Base-by-base conservation (phyloP, 1,139 yeast genomes). In the Kodamaea alishanica region DNA sequence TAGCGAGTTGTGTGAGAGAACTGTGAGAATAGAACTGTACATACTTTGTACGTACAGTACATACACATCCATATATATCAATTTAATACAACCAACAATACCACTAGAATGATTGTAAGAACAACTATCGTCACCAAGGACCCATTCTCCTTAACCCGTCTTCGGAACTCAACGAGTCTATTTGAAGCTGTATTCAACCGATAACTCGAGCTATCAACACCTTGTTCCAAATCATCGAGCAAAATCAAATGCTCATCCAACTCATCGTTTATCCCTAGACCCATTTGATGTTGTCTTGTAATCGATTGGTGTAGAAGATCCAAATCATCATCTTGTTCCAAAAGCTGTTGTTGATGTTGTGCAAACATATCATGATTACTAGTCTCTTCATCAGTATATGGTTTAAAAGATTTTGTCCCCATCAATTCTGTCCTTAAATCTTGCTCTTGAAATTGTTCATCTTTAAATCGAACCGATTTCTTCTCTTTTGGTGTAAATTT, bases 101-200 rank as follows among this genome's bases (percentile, higher is more conserved):
- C 59, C 20, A 83, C 70, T 47, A 83, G 63, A 31, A 81, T 77
- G 22, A 82, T 62, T 5, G 84, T 68, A 43, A 87, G 63, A 6
- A 78, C 72, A n/a, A 79, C 61, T 26, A 86, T 86, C 0, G 90
- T 82, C 31, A 80, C 68, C 66, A 86, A 67, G 37, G 86, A 82
- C 1, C 92, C 90, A 52, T 84, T 80, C 53, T 84, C 87, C 41
- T 73, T 72, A 12, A 82, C 76, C 49, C 68, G 74, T 10, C 70
- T 63, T 37, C 82, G 69, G 51, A 86, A 84, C 32, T 61, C 66
- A 28, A 61, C 68, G 39, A 87, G 66, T 33, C 82, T 69, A 40
- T 65, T 61, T 26, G 72, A 68, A 1, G 95, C 92, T 6, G 70
- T 63, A 28, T 66, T 64, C 30, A 87, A 57, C 36, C 83, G 64